A percentile compares a stretch with the other conserved stretches of the same genome.
phyloP scores from a whole-genome alignment of 228 moss, liverwort and hornwort species.

The Sphagnum magellanicum region DNA sequence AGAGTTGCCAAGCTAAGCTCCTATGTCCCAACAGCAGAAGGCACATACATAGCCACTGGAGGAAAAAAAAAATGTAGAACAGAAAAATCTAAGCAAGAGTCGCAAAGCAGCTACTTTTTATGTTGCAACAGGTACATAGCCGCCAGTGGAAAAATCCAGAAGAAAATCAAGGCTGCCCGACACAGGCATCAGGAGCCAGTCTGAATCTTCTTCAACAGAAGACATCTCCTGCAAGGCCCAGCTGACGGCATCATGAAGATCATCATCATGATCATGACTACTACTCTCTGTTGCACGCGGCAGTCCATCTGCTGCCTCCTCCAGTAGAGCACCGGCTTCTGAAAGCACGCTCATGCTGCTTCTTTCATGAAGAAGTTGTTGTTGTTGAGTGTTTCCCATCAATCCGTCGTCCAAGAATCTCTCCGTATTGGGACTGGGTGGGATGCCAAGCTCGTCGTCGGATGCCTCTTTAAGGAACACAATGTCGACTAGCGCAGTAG shows the following conservation, averaged over 20 bases:
- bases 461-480: constrained; percentile 25
- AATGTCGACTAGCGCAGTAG: constrained; percentile 11
- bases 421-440: constrained; percentile 23
- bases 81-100: too few relatives aligned
- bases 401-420: background rate
- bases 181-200: constrained; percentile 11
- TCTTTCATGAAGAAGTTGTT: too few relatives aligned
- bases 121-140: too few relatives aligned
- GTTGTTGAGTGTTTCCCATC: background rate
- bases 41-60: too few relatives aligned
- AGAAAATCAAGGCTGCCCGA: background rate
- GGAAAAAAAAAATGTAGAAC: too few relatives aligned
- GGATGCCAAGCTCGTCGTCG: constrained; percentile 30
- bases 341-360: background rate
- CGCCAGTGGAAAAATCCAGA: background rate
- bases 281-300: too few relatives aligned
- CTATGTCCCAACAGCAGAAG: too few relatives aligned
- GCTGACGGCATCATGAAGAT: constrained; percentile 13
- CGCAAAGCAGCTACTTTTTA: too few relatives aligned
- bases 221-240: constrained; percentile 17
- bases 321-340: background rate
- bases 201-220: constrained; percentile 14
- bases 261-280: too few relatives aligned
- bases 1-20: too few relatives aligned
- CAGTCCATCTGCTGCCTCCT: background rate